A percentile compares a stretch with the other conserved stretches of the same genome.
Conservation (phyloP, 768 basidiomycete genomes). For the Tubosaeta sp. region DNA sequence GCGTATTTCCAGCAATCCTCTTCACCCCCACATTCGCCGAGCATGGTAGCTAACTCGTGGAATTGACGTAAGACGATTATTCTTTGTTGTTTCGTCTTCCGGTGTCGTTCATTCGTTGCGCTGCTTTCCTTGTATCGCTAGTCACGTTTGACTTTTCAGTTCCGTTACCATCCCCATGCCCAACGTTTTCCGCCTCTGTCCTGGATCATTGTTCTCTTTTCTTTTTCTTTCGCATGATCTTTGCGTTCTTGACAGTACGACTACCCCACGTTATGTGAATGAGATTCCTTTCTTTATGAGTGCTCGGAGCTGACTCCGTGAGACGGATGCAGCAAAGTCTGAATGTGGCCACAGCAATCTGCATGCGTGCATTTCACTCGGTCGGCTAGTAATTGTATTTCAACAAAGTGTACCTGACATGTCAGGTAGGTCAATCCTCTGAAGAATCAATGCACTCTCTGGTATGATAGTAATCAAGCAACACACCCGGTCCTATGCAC, state of each 20-base stretch:
- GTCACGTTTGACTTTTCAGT: neutral
- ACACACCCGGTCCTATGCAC: too few relatives aligned
- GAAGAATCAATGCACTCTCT: too few relatives aligned
- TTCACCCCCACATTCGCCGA: constrained; percentile 56
- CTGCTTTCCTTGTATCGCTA: neutral
- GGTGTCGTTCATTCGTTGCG: neutral
- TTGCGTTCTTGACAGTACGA: neutral
- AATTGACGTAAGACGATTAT: neutral
- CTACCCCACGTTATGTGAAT: neutral
- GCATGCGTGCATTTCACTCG: too few relatives aligned
- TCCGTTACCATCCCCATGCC: neutral
- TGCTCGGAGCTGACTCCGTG: neutral
- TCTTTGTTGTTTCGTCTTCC: neutral
- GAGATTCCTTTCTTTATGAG: neutral
- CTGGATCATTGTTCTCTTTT: neutral
- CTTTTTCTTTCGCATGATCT: neutral
- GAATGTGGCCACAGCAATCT: too few relatives aligned
- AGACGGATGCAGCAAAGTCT: too few relatives aligned
- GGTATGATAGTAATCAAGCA: too few relatives aligned
- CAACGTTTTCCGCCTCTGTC: neutral
- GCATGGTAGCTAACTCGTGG: constrained; percentile 30
- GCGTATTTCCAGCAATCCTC: constrained; percentile 50
- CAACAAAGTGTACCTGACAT: too few relatives aligned
- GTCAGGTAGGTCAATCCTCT: too few relatives aligned
- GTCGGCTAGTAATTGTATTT: too few relatives aligned